A percentile compares a stretch with the other conserved stretches of the same genome.
Conservation (phyloP, 345 rosid genomes). For the Salix udensis region DNA sequence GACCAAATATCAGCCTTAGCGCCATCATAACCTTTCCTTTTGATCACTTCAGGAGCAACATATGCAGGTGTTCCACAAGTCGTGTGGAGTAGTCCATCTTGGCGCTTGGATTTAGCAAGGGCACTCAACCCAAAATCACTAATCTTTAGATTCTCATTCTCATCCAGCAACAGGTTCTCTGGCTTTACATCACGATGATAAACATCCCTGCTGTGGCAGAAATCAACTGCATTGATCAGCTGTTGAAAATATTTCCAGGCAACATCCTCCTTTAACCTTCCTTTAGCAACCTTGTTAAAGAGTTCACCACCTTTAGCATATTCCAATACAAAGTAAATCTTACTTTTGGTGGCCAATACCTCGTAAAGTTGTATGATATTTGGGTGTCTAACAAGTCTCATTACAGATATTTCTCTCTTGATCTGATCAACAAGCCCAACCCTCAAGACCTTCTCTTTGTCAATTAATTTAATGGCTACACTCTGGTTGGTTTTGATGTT, state of each 20-base stretch:
- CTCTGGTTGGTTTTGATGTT: conserved; percentile 24
- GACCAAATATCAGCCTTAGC: conserved; percentile 31
- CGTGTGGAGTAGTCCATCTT: conserved; percentile 28
- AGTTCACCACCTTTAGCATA: conserved; percentile 33
- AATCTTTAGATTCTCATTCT: conserved; percentile 26
- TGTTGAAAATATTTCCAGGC: conserved; percentile 28
- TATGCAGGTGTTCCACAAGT: conserved; percentile 35
- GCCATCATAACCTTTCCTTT: conserved; percentile 32
- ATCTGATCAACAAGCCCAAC: conserved; percentile 29
- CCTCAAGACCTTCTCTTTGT: conserved; percentile 26
- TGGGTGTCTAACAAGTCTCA: conserved; percentile 29
- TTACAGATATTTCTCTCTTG: conserved; percentile 31
- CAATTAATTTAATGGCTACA: conserved; percentile 24
- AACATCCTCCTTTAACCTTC: conserved; percentile 20
- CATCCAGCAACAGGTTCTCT: conserved; percentile 25
- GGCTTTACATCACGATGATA: conserved; percentile 31
- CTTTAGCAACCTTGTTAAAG: conserved; percentile 28
- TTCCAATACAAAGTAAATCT: conserved; percentile 24
- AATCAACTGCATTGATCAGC: conserved; percentile 31
- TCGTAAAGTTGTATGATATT: conserved; percentile 26
- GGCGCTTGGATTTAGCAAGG: conserved; percentile 20
- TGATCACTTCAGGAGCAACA: conserved; percentile 28
- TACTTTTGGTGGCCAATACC: conserved; percentile 33
- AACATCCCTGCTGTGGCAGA: conserved; percentile 30
- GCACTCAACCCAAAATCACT: conserved; percentile 31